Evolutionary conservation across 2,329 filamentous ascomycete genomes (phyloP).

Genomic region (Penicillium occitanis): DNA sequence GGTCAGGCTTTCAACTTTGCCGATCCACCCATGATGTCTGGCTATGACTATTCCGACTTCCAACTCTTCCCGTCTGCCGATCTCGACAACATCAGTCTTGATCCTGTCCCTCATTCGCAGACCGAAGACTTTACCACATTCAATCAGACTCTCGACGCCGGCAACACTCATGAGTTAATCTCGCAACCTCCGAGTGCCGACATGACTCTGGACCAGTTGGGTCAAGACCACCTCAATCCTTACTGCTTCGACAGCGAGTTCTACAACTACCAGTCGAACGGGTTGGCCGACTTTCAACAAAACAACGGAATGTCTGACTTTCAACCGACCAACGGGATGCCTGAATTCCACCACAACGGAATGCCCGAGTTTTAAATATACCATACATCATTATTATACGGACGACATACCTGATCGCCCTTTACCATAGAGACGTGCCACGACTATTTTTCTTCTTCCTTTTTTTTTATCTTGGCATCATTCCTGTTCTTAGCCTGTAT

Average conservation of each 20-base stretch:
- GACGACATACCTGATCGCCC: slow-evolving; percentile 2
- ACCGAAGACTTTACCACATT: slow-evolving; percentile 16
- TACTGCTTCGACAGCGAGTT: slow-evolving; percentile 22
- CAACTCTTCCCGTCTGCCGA: slow-evolving; percentile 18
- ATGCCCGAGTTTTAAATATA: slow-evolving; percentile 1
- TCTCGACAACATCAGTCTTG: slow-evolving; percentile 13
- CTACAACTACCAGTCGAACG: slow-evolving; percentile 8
- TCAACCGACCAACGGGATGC: slow-evolving; percentile 10
- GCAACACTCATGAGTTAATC: slow-evolving; percentile 1
- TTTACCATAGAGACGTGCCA: slow-evolving; percentile 11
- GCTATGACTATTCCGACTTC: slow-evolving; percentile 16
- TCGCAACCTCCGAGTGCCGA: slow-evolving; percentile 17
- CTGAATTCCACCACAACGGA: not conserved
- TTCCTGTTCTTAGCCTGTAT: slow-evolving; percentile 17
- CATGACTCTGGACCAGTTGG: slow-evolving; percentile 20
- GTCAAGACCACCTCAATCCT: slow-evolving; percentile 14
- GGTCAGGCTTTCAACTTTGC: slow-evolving; percentile 18
- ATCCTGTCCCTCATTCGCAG: slow-evolving; percentile 7
- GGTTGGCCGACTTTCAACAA: slow-evolving; percentile 10
- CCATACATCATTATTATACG: slow-evolving; percentile 7
- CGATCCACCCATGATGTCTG: slow-evolving; percentile 15
- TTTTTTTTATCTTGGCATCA: not conserved
- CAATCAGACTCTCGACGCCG: slow-evolving; percentile 8
- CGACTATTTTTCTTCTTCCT: slow-evolving; percentile 3
- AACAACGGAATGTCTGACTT: slow-evolving; percentile 14